Evolutionary conservation across 768 basidiomycete species (phyloP).

Genomic region (Heimioporus sp.): DNA sequence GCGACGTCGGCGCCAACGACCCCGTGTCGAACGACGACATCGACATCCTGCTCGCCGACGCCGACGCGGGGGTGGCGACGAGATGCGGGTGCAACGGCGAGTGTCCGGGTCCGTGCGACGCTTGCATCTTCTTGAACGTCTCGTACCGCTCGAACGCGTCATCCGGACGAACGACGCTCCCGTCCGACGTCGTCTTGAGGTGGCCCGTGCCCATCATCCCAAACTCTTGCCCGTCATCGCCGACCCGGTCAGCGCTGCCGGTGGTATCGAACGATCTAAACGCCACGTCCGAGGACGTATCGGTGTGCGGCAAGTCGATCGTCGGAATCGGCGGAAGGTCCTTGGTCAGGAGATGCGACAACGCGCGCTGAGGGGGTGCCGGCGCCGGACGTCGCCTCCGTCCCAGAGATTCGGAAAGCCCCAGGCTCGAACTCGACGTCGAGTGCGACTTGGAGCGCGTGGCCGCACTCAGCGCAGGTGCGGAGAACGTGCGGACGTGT

Average conservation of each 20-base stretch:
- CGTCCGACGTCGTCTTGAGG: slow-evolving; percentile 12
- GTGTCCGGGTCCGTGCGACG: slow-evolving; percentile 6
- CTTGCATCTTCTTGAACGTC: slow-evolving; percentile 62
- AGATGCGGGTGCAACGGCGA: slow-evolving; percentile 5
- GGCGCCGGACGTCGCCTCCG: slow-evolving; percentile 28
- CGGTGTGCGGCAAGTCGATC: slow-evolving; percentile 25
- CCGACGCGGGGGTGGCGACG: neutral
- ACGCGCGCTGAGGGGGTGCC: slow-evolving; percentile 16
- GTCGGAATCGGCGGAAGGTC: slow-evolving; percentile 56
- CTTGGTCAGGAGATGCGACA: slow-evolving; percentile 32
- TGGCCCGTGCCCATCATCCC: neutral
- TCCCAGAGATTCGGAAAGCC: slow-evolving; percentile 40
- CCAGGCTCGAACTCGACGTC: slow-evolving; percentile 27
- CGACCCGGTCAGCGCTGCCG: neutral
- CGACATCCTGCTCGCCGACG: slow-evolving; percentile 49
- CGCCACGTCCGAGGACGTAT: neutral
- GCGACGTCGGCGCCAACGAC: slow-evolving; percentile 33
- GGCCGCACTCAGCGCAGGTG: neutral
- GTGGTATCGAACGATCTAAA: neutral
- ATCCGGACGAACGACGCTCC: slow-evolving; percentile 43
- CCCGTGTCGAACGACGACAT: slow-evolving; percentile 56
- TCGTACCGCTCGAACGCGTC: slow-evolving; percentile 93
- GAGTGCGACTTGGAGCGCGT: slow-evolving; percentile 9
- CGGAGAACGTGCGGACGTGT: neutral
- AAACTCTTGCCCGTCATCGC: neutral